Evolutionary conservation across 768 basidiomycete species (phyloP), one percentile per base, ranked within the genome.

Genomic region (Panaeolus cyanescens): DNA sequence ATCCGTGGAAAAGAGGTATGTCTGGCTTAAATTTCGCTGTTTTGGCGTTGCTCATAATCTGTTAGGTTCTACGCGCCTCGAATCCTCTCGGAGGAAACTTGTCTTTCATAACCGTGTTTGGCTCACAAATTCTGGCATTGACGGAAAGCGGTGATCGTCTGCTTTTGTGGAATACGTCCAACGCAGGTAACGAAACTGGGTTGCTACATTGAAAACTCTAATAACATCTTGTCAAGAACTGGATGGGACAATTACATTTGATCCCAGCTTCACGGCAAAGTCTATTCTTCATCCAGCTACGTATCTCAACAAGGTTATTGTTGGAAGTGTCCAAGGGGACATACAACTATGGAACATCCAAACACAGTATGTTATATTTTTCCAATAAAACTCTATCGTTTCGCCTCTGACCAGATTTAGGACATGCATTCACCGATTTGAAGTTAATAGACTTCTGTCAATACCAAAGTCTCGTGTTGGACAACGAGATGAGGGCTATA

Each of bases 311-410:
- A 99, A 99, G 77, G 81, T 99, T 0, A 80, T 99, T 1, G 85
- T 99, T 10, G 86, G 89, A 3, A 92, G 93, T 67, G 83, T 78
- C 59, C 83, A 95, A 72, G 97, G 97, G 3, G 78, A 76, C 40
- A 75, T 99, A 68, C 92, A 97, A 62, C 75, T 99, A n/a, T 99
- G 95, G 95, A 99, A 99, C 73, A 87, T 94, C 64, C 83, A 88
- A 7, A 89, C 95, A 10, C 84, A 85, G 93, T 93, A 60, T 19
- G 61, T 62, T 4, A 54, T n/a, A n/a, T n/a, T 15, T 61, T 57
- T 56, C 40, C 25, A 22, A 45, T 53, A 31, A 25, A 13, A 32
- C 19, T 54, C 54, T 25, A 19, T 33, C 22, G 17, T 40, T 9
- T 31, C 36, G 22, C 53, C 28, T 56, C 54, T 42, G 61, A 60